Evolutionary conservation across 805 yeast genomes (phyloP).

Genomic region (Yarrowia yakushimensis): DNA sequence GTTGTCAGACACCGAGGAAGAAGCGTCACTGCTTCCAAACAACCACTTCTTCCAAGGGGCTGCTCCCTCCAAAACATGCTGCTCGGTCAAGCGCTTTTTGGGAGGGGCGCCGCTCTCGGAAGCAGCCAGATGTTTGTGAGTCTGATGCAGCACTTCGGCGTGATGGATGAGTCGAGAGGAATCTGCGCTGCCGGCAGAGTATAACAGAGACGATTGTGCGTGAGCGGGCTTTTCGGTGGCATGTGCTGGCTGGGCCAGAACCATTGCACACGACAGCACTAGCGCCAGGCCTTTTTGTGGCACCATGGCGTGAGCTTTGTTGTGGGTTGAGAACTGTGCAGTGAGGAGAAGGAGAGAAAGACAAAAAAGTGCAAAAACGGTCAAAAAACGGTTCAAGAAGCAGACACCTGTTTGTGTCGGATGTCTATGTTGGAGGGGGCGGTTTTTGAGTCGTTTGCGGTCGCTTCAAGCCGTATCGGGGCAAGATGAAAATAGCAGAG

Average conservation of each 20-base stretch:
- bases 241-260: slow-evolving; percentile 17
- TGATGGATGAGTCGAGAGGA: slow-evolving; percentile 14
- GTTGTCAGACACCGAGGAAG: not conserved
- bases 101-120: slow-evolving; percentile 25
- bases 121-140: slow-evolving; percentile 13
- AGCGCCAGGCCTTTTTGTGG: slow-evolving; percentile 25
- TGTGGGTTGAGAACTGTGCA: not conserved
- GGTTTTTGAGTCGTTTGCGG: not conserved
- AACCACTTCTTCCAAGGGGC: slow-evolving; percentile 19
- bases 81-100: slow-evolving; percentile 25
- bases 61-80: slow-evolving; percentile 25
- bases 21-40: not conserved
- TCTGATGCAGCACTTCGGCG: slow-evolving; percentile 19
- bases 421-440: not conserved
- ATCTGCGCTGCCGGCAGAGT: slow-evolving; percentile 25
- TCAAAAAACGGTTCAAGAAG: not conserved
- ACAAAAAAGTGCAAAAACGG: not conserved
- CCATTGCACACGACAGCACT: slow-evolving; percentile 14
- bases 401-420: not conserved
- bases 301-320: slow-evolving; percentile 15
- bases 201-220: slow-evolving; percentile 12
- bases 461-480: not conserved
- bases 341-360: not conserved
- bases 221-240: not conserved
- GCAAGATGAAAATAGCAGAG: not conserved